Evolutionary conservation across 2,329 filamentous ascomycete genomes (phyloP).

Genomic region (Lecanoromycetidae sp.): DNA sequence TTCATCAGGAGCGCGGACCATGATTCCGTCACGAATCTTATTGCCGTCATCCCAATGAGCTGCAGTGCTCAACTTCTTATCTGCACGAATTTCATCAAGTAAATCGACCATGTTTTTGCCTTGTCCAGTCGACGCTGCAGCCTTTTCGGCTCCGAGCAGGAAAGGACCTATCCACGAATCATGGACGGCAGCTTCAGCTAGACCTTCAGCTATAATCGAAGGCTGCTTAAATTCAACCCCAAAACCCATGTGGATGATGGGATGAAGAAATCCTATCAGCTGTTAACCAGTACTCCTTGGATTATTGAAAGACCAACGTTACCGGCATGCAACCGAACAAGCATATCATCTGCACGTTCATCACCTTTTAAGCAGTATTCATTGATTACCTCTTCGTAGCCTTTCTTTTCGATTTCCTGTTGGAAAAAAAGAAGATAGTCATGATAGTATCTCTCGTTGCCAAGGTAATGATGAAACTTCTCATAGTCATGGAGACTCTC

Average conservation of each 20-base stretch:
- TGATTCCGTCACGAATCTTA: constrained; percentile 57
- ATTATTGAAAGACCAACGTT: too few relatives aligned
- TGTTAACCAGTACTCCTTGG: too few relatives aligned
- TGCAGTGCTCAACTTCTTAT: constrained; percentile 46
- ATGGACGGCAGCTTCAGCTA: constrained; percentile 67
- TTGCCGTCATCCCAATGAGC: constrained; percentile 44
- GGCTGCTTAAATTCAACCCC: constrained; percentile 74
- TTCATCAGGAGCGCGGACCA: constrained; percentile 50
- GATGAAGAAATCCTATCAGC: constrained; percentile 67
- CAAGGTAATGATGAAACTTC: constrained; percentile 48
- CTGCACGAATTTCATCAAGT: constrained; percentile 44
- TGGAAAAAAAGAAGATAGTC: constrained; percentile 71
- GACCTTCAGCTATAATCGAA: constrained; percentile 64
- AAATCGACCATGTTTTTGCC: constrained; percentile 44
- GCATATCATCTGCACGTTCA: constrained; percentile 53
- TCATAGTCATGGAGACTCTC: constrained; percentile 45
- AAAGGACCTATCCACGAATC: constrained; percentile 42
- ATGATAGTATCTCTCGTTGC: constrained; percentile 52
- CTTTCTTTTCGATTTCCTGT: constrained; percentile 52
- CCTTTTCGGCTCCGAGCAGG: constrained; percentile 33
- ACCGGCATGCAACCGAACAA: constrained; percentile 56
- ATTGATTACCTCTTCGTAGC: constrained; percentile 49
- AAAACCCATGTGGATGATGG: constrained; percentile 74
- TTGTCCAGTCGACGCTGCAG: constrained; percentile 25
- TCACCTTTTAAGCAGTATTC: constrained; percentile 59